phyloP scores from a whole-genome alignment of 2,329 filamentous ascomycete species.

The Aureobasidium musti region DNA sequence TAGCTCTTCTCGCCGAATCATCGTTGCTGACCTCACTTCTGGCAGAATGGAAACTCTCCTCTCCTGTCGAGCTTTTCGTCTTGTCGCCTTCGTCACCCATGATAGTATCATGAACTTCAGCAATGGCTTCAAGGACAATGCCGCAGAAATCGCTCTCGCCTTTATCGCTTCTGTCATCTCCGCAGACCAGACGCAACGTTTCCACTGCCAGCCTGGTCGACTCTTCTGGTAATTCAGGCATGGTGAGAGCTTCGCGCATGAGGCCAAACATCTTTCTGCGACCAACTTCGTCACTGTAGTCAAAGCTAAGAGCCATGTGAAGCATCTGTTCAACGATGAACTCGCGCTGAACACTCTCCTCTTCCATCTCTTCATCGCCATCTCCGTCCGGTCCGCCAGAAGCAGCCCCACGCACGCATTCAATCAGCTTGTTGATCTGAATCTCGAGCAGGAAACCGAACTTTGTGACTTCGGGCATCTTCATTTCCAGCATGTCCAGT shows the following conservation, averaged over 20 bases:
- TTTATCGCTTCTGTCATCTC: constrained; percentile 66
- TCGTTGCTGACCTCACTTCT: constrained; percentile 77
- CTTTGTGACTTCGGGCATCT: constrained; percentile 90
- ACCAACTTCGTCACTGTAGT: constrained; percentile 97
- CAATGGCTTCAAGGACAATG: constrained; percentile 87
- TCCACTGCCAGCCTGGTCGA: constrained; percentile 86
- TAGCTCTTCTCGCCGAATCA: constrained; percentile 42
- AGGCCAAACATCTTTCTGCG: constrained; percentile 94
- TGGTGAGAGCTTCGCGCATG: constrained; percentile 79
- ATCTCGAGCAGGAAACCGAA: constrained; percentile 83
- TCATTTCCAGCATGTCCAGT: constrained; percentile 79
- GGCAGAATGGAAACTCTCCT: constrained; percentile 93
- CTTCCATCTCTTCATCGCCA: constrained; percentile 67
- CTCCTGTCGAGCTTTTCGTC: constrained; percentile 52
- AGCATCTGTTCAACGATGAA: constrained; percentile 96
- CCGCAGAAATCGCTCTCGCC: constrained; percentile 83
- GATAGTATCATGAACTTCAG: constrained; percentile 95
- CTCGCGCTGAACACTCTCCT: constrained; percentile 85
- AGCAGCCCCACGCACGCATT: constrained; percentile 60
- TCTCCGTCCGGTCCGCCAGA: constrained; percentile 50
- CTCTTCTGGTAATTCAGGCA: constrained; percentile 86
- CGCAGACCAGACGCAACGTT: constrained; percentile 79
- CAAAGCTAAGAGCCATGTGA: constrained; percentile 85
- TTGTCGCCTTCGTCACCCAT: constrained; percentile 63
- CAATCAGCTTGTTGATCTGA: constrained; percentile 70